A percentile compares a stretch with the other conserved stretches of the same genome.
Evolutionary conservation across 2,329 filamentous ascomycete genomes (phyloP).

Genomic region (Dactylella cylindrospora): DNA sequence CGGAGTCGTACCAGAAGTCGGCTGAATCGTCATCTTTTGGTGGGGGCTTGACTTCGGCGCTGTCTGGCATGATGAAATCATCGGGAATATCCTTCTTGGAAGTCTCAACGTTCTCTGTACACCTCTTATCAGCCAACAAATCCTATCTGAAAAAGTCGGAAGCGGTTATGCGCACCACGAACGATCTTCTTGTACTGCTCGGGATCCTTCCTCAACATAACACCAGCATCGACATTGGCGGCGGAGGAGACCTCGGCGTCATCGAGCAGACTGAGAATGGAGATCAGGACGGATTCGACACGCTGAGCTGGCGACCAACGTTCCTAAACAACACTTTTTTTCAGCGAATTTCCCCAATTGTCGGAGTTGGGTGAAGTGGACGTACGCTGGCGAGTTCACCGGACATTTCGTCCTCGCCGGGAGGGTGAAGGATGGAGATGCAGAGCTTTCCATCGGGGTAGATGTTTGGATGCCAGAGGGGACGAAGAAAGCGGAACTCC

Average conservation of each 20-base stretch:
- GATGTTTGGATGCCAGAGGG: slow-evolving; percentile 90
- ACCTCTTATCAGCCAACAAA: not conserved
- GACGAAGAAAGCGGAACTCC: slow-evolving; percentile 77
- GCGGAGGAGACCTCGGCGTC: slow-evolving; percentile 91
- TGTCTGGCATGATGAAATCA: slow-evolving; percentile 79
- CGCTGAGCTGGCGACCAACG: slow-evolving; percentile 93
- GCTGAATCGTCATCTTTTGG: slow-evolving; percentile 67
- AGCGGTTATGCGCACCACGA: slow-evolving; percentile 22
- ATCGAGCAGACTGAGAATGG: slow-evolving; percentile 85
- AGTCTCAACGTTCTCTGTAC: slow-evolving; percentile 64
- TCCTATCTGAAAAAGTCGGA: not conserved
- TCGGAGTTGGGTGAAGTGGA: not conserved
- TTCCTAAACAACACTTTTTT: slow-evolving; percentile 57
- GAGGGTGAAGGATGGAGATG: slow-evolving; percentile 92
- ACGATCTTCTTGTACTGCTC: slow-evolving; percentile 65
- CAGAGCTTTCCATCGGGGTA: slow-evolving; percentile 88
- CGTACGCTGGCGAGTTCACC: slow-evolving; percentile 72
- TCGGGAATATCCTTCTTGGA: slow-evolving; percentile 78
- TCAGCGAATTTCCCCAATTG: not conserved
- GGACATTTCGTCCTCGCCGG: slow-evolving; percentile 89
- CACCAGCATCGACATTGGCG: slow-evolving; percentile 89
- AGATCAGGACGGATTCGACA: slow-evolving; percentile 91
- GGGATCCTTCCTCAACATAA: slow-evolving; percentile 76
- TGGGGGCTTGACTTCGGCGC: slow-evolving; percentile 61
- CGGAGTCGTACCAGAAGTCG: slow-evolving; percentile 78